Conservation (phyloP, 176 grass and related monocot genomes). For the Zea luxurians region DNA sequence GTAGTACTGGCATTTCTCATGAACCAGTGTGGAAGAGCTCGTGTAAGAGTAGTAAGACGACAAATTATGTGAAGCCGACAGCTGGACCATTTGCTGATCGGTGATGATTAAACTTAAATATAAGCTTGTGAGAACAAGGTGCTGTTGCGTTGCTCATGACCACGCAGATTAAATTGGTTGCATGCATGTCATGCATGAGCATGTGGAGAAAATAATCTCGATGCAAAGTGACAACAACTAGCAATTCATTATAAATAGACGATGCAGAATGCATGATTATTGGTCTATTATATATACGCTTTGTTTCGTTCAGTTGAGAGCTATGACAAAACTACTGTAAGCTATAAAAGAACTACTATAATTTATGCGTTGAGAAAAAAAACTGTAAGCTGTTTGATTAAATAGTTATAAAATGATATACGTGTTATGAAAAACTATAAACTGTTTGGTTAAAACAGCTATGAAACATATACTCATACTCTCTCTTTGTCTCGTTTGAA, state of each 20-base stretch:
- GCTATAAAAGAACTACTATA: too few relatives aligned
- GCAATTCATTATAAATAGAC: not conserved
- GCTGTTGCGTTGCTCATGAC: not conserved
- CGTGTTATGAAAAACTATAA: too few relatives aligned
- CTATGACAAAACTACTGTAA: too few relatives aligned
- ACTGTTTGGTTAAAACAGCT: too few relatives aligned
- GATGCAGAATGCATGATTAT: not conserved
- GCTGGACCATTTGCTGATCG: not conserved
- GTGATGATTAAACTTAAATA: not conserved
- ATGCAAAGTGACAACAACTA: not conserved
- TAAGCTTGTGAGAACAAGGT: conserved; percentile 11
- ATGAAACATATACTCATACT: too few relatives aligned
- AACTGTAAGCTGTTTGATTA: too few relatives aligned
- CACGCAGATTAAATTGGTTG: not conserved
- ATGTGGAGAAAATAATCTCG: not conserved
- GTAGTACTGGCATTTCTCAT: not conserved
- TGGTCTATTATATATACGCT: too few relatives aligned
- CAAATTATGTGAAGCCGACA: not conserved
- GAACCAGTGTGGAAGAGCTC: not conserved
- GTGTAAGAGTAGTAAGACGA: not conserved
- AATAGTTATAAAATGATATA: too few relatives aligned
- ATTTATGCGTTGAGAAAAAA: too few relatives aligned
- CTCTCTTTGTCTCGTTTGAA: too few relatives aligned
- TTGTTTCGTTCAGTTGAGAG: too few relatives aligned
- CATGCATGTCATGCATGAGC: not conserved